Conservation (phyloP, 2,329 filamentous ascomycete genomes). For the Aureobasidium pullulans region DNA sequence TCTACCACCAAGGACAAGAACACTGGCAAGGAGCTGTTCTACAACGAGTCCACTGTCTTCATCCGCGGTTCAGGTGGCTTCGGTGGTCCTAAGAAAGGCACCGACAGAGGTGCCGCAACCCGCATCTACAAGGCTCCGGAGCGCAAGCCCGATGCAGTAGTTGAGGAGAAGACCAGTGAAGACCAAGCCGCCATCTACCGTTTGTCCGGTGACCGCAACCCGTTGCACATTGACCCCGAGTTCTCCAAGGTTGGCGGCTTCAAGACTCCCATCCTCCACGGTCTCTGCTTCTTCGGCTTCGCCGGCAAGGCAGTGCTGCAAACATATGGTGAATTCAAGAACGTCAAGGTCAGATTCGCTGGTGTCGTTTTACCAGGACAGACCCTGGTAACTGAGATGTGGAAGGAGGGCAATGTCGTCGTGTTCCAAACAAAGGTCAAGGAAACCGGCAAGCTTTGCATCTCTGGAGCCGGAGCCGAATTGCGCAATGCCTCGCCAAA, state of each 20-base stretch:
- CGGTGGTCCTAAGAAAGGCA: constrained; percentile 69
- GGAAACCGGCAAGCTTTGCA: constrained; percentile 86
- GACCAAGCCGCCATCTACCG: constrained; percentile 93
- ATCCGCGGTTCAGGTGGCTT: constrained; percentile 87
- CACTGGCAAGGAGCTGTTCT: constrained; percentile 86
- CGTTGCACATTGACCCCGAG: constrained; percentile 86
- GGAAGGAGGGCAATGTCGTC: constrained; percentile 74
- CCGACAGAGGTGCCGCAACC: constrained; percentile 72
- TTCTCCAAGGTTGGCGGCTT: constrained; percentile 96
- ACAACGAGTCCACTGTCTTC: constrained; percentile 93
- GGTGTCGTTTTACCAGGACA: constrained; percentile 79
- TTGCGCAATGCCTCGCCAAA: constrained; percentile 47
- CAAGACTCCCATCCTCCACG: constrained; percentile 88
- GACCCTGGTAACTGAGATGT: constrained; percentile 91
- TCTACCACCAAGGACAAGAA: constrained; percentile 77
- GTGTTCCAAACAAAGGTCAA: constrained; percentile 84
- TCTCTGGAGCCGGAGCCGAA: constrained; percentile 73
- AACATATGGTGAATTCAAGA: constrained; percentile 75
- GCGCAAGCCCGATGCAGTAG: constrained; percentile 69
- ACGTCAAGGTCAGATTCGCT: constrained; percentile 87
- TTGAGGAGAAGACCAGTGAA: constrained; percentile 78
- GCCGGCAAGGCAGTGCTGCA: constrained; percentile 84
- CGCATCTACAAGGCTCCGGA: constrained; percentile 71
- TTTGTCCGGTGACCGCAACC: constrained; percentile 90
- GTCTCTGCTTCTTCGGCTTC: constrained; percentile 91